Evolutionary conservation across 148 eudicot species (phyloP), one percentile per base, ranked within the genome.

Genomic region (Beta vulgaris): DNA sequence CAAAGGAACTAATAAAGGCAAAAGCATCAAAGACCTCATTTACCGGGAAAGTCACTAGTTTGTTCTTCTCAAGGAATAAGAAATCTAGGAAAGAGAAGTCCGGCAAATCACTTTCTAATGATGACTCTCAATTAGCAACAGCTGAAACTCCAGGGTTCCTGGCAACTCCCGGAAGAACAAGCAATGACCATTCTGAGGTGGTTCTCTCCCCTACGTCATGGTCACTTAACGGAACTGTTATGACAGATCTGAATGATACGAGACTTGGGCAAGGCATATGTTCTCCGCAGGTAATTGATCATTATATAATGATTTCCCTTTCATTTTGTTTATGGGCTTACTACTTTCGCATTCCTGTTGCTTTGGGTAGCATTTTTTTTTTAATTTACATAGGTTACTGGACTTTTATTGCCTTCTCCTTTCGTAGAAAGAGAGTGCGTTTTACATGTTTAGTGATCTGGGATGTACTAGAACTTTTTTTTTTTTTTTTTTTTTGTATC

Each of bases 21-120:
- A 82, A 75, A 72, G 85, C 84, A 49, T 44, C 81, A n/a, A 95
- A 92, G 73, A 82, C 89, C 76, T 89, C 92, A 14, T 78, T 92
- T 14, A 85, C 84, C 46, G 93, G 92, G 76, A 92, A 84, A 79
- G 92, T 95, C 71, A 79, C 98, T 9, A 92, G 91, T 86, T 85
- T 95, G 77, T 88, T 95, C 75, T 95, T 91, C 81, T 87, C 93
- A 3, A 90, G 87, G 85, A 88, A 73, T 74, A 95, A 88, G 70
- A 90, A 81, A 74, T 65, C 76, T 37, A 78, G 76, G 73, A 85
- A 91, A 78, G 92, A 86, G 28, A 86, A 84, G 64, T 77, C 84
- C 66, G 69, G 79, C 61, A 74, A 70, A 49, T 57, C 75, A 29
- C 88, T 80, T 69, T 81, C 79, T 29, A 76, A 72, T 71, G 83